phyloP scores from a whole-genome alignment of 2,329 filamentous ascomycete genomes.

The Xylaria sp. region DNA sequence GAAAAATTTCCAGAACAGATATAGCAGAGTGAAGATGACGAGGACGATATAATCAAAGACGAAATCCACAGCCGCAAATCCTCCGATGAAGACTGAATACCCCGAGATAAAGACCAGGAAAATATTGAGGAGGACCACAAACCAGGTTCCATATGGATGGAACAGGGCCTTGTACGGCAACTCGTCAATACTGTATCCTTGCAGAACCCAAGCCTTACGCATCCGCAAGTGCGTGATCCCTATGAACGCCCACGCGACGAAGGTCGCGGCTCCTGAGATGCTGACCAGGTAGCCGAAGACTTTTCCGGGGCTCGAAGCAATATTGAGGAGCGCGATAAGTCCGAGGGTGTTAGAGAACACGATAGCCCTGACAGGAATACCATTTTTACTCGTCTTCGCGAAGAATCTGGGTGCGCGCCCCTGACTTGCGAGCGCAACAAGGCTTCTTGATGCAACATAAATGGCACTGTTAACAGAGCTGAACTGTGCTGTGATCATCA shows the following conservation, averaged over 20 bases:
- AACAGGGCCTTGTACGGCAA: slow-evolving; percentile 42
- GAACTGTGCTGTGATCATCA: slow-evolving; percentile 51
- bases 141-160: slow-evolving; percentile 44
- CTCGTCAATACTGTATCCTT: slow-evolving; percentile 42
- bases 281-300: slow-evolving; percentile 47
- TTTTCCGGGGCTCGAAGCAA: slow-evolving; percentile 45
- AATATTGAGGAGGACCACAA: slow-evolving; percentile 44
- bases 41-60: slow-evolving; percentile 46
- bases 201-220: slow-evolving; percentile 43
- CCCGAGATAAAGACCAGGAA: slow-evolving; percentile 47
- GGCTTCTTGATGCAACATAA: slow-evolving; percentile 47
- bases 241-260: slow-evolving; percentile 49
- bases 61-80: slow-evolving; percentile 44
- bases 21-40: slow-evolving; percentile 43
- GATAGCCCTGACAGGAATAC: slow-evolving; percentile 45
- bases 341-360: slow-evolving; percentile 48
- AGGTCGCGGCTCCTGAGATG: slow-evolving; percentile 46
- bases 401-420: slow-evolving; percentile 46
- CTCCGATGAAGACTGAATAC: slow-evolving; percentile 45
- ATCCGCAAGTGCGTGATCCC: slow-evolving; percentile 47
- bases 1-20: slow-evolving; percentile 45
- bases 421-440: slow-evolving; percentile 44
- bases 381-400: slow-evolving; percentile 44
- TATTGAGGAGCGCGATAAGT: slow-evolving; percentile 48
- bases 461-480: slow-evolving; percentile 50